Conservation (phyloP, 2,329 filamentous ascomycete species). For the Trichoderma oligosporum region DNA sequence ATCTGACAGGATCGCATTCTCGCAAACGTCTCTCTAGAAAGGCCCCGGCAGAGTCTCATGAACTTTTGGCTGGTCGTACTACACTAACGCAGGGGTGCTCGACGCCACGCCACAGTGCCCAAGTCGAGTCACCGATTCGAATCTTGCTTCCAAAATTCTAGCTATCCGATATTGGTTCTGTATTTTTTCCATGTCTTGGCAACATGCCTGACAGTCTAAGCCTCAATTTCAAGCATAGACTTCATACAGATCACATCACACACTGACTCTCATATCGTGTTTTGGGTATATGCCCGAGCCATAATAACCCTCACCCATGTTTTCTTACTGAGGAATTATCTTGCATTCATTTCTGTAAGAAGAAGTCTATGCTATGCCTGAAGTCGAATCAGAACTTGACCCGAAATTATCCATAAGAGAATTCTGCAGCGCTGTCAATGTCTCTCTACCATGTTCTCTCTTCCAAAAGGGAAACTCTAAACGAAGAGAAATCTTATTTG, state of each 20-base stretch:
- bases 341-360: too few relatives aligned
- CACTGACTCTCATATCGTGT: neutral
- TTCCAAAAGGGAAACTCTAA: neutral
- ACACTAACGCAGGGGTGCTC: conserved; percentile 16
- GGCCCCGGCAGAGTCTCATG: neutral
- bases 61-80: conserved; percentile 6
- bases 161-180: neutral
- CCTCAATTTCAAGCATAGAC: too few relatives aligned
- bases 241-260: neutral
- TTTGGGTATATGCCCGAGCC: too few relatives aligned
- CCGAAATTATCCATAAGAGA: neutral
- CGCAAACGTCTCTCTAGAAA: neutral
- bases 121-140: neutral
- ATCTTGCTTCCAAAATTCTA: neutral
- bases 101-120: neutral
- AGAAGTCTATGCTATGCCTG: neutral
- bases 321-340: too few relatives aligned
- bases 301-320: too few relatives aligned
- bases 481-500: neutral
- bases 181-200: neutral
- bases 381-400: neutral
- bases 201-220: neutral
- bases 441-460: neutral
- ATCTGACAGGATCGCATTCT: neutral
- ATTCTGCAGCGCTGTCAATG: neutral